Conservation (phyloP, 768 basidiomycete species). For the Podaxis sp. region DNA sequence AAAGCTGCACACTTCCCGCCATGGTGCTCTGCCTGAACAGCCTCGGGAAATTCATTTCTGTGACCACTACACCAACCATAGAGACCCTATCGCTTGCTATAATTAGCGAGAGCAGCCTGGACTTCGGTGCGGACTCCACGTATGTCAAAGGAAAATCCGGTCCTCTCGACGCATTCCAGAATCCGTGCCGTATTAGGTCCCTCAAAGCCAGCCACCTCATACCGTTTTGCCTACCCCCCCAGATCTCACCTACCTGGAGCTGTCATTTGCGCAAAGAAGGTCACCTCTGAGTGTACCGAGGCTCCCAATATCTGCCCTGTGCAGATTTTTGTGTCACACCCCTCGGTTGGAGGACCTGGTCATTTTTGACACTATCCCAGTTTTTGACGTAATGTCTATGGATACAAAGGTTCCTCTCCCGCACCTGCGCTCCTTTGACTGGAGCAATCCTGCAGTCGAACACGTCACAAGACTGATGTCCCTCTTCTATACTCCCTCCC, state of each 20-base stretch:
- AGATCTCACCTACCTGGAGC: slow-evolving; percentile 41
- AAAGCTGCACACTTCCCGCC: not conserved
- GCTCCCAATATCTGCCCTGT: slow-evolving; percentile 40
- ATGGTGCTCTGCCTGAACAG: not conserved
- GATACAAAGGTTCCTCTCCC: slow-evolving; percentile 31
- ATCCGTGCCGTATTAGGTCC: not conserved
- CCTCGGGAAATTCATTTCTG: not conserved
- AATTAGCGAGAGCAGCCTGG: not conserved
- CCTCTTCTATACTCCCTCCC: slow-evolving; percentile 36
- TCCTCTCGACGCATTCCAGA: not conserved
- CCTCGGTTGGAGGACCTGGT: slow-evolving; percentile 43
- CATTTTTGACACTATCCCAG: slow-evolving; percentile 41
- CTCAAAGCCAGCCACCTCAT: not conserved
- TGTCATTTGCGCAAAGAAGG: slow-evolving; percentile 36
- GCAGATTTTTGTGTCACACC: slow-evolving; percentile 34
- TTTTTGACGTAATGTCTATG: slow-evolving; percentile 31
- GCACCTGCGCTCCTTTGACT: slow-evolving; percentile 43
- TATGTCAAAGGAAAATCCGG: not conserved
- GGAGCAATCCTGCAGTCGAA: slow-evolving; percentile 43
- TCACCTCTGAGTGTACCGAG: slow-evolving; percentile 21
- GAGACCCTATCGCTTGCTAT: not conserved
- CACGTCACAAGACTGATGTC: slow-evolving; percentile 45
- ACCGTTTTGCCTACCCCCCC: not conserved
- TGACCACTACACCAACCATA: not conserved
- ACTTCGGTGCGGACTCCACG: not conserved